Evolutionary conservation across 257 asterid genomes (phyloP).

Genomic region (Nicotiana sylvestris): DNA sequence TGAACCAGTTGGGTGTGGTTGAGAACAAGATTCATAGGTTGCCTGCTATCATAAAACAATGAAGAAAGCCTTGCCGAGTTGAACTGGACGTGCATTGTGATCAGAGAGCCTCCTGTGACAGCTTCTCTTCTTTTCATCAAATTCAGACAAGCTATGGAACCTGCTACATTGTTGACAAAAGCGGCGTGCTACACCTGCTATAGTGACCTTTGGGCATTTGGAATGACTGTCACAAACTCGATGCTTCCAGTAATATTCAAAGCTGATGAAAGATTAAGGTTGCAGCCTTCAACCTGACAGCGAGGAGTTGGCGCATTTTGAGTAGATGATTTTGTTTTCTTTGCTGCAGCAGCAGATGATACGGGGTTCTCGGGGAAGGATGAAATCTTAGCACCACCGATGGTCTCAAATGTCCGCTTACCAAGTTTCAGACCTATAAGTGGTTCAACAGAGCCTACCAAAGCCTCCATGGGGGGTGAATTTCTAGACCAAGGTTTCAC

Average conservation of each 20-base stretch:
- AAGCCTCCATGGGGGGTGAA: constrained; percentile 10
- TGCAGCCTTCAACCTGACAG: no score
- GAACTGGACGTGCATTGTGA: constrained; percentile 81
- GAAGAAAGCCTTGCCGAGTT: constrained; percentile 52
- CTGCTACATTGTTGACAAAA: constrained; percentile 99
- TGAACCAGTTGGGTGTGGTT: constrained; percentile 35
- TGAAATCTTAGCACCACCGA: neutral
- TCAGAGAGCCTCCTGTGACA: constrained; percentile 87
- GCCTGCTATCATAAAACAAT: constrained; percentile 58
- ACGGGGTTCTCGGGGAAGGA: no score
- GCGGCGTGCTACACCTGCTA: constrained; percentile 67
- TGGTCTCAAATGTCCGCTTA: no score
- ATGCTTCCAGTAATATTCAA: no score
- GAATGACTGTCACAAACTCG: no score
- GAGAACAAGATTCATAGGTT: constrained; percentile 47
- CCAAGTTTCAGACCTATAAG: no score
- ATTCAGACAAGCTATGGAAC: constrained; percentile 82
- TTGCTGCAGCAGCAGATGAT: no score
- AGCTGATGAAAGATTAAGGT: no score
- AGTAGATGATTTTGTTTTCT: no score
- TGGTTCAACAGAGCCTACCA: no score
- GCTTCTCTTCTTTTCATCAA: constrained; percentile 91
- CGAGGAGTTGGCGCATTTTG: no score
- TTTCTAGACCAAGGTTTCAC: constrained; percentile 21
- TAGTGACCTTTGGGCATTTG: no score